phyloP scores from a whole-genome alignment of 306 rosid genomes.

The Cucumis cinereus region DNA sequence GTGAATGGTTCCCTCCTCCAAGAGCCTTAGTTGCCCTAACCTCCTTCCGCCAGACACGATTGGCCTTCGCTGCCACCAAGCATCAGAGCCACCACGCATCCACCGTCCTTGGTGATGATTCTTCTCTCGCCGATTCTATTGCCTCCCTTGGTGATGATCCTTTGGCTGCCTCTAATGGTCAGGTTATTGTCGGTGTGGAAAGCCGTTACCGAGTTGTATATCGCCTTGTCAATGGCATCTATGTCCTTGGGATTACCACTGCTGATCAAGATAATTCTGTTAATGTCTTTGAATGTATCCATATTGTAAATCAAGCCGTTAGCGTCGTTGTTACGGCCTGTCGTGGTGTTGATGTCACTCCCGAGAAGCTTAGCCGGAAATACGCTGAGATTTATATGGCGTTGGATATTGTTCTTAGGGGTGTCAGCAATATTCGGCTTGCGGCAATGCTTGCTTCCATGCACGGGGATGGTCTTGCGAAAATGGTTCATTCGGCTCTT shows the following conservation, averaged over 20 bases:
- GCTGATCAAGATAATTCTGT: slow-evolving; percentile 74
- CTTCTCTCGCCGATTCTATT: slow-evolving; percentile 39
- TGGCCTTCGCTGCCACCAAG: slow-evolving; percentile 36
- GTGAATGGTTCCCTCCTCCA: slow-evolving; percentile 93
- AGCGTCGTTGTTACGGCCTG: slow-evolving; percentile 73
- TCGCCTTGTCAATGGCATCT: slow-evolving; percentile 80
- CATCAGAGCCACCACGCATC: slow-evolving; percentile 7
- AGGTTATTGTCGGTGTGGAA: slow-evolving; percentile 84
- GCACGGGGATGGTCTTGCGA: slow-evolving; percentile 89
- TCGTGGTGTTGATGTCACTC: slow-evolving; percentile 89
- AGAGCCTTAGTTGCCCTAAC: slow-evolving; percentile 85
- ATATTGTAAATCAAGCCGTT: slow-evolving; percentile 90
- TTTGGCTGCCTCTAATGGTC: slow-evolving; percentile 85
- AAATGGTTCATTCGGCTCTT: slow-evolving; percentile 85
- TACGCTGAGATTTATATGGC: slow-evolving; percentile 98
- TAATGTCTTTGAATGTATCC: slow-evolving; percentile 82
- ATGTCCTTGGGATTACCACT: slow-evolving; percentile 79
- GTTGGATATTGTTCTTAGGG: slow-evolving; percentile 76
- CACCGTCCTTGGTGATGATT: slow-evolving; percentile 18
- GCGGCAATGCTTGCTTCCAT: slow-evolving; percentile 84
- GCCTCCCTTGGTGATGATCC: slow-evolving; percentile 79
- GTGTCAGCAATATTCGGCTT: slow-evolving; percentile 78
- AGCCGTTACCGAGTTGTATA: slow-evolving; percentile 82
- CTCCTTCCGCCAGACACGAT: slow-evolving; percentile 78
- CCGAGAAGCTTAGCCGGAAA: slow-evolving; percentile 75